These are phyloP conservation scores for Pleurotus ostreatus DNA, from an alignment of 768 basidiomycete genomes.

Conservation along the genomic window DNA sequence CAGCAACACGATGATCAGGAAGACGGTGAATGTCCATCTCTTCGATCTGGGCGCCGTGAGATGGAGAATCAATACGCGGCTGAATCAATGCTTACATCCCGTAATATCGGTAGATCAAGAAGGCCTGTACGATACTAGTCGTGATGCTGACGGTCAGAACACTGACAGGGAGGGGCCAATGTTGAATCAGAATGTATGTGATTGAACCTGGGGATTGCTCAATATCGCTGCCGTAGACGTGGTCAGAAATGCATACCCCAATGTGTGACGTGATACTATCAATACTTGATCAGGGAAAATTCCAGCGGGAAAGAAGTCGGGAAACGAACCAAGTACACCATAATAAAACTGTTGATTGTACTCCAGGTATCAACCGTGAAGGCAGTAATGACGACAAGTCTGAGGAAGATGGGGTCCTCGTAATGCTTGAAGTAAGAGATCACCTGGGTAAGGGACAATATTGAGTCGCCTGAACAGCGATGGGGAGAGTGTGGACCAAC, in stretches of 20 bases:
- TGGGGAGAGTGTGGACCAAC: neutral
- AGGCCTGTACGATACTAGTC: neutral
- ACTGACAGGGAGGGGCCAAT: slow-evolving; percentile 3
- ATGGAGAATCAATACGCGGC: neutral
- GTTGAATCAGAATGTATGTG: neutral
- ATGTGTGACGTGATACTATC: neutral
- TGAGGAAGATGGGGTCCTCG: neutral
- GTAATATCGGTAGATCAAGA: slow-evolving; percentile 3
- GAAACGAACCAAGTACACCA: neutral
- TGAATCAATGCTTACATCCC: neutral
- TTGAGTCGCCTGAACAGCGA: too few species aligned
- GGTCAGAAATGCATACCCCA: neutral
- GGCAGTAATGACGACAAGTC: neutral
- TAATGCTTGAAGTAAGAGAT: slow-evolving; percentile 6
- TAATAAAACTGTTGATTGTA: slow-evolving; percentile 7
- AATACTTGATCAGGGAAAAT: neutral
- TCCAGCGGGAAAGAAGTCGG: neutral
- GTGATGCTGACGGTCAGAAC: slow-evolving; percentile 5
- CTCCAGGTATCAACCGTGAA: slow-evolving; percentile 4
- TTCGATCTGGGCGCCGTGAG: neutral
- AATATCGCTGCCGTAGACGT: neutral
- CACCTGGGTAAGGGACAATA: neutral
- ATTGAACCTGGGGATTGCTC: neutral
- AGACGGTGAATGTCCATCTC: neutral
- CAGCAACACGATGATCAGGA: neutral